A percentile compares a stretch with the other conserved stretches of the same genome.
Evolutionary conservation across 2,329 filamentous ascomycete genomes (phyloP).

Genomic region (Colletotrichum cuscutae): DNA sequence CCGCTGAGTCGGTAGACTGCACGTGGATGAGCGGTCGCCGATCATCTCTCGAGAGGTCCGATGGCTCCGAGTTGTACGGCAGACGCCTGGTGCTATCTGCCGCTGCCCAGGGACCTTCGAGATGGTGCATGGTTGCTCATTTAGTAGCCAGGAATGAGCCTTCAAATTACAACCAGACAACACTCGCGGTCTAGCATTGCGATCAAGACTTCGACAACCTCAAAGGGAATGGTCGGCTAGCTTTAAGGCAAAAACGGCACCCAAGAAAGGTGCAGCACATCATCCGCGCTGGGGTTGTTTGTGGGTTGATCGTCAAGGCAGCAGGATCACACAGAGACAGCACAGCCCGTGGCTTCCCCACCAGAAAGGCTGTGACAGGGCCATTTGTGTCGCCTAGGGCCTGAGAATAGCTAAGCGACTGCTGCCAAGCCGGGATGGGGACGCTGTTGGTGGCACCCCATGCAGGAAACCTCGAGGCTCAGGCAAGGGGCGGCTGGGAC

Average conservation of each 20-base stretch:
- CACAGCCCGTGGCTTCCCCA: background rate
- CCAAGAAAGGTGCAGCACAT: too few species aligned
- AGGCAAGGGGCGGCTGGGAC: background rate
- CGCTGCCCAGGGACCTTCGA: background rate
- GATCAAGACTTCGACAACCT: background rate
- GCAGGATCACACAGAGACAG: background rate
- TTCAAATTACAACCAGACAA: background rate
- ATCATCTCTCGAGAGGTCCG: background rate
- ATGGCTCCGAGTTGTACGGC: background rate
- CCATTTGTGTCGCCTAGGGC: background rate
- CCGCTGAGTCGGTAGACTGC: background rate
- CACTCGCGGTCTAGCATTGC: background rate
- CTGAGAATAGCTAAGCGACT: background rate
- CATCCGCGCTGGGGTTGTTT: background rate
- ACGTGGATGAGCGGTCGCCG: background rate
- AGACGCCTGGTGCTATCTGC: background rate
- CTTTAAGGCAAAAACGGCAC: too few species aligned
- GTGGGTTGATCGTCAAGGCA: conserved; percentile 2
- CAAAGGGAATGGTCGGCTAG: background rate
- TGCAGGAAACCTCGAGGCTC: background rate
- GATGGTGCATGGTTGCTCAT: background rate
- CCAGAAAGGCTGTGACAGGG: background rate
- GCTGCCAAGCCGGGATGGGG: background rate
- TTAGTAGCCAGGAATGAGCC: background rate
- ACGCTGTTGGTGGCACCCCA: background rate